These are phyloP conservation scores for Colletotrichum karsti DNA, from an alignment of 2,329 filamentous ascomycete genomes.

Conservation along the genomic window DNA sequence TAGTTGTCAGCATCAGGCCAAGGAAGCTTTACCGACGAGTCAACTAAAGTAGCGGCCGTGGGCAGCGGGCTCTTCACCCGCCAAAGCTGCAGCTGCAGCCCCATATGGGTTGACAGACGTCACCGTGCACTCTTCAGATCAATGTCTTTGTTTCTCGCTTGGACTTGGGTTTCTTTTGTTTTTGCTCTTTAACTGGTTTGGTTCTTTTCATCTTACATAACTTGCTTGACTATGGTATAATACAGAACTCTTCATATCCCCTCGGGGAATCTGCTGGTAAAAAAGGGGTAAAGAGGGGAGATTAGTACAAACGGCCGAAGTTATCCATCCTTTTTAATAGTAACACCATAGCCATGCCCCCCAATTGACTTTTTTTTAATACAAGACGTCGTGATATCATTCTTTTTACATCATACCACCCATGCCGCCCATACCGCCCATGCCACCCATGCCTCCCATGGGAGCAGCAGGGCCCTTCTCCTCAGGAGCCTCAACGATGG, in stretches of 20 bases:
- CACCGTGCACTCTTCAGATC: constrained; percentile 7
- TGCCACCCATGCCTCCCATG: constrained; percentile 76
- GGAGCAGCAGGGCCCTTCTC: constrained; percentile 73
- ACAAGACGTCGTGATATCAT: constrained; percentile 30
- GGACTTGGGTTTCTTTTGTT: background rate
- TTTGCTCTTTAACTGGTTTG: constrained; percentile 18
- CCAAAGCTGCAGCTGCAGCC: background rate
- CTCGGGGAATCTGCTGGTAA: constrained; percentile 25
- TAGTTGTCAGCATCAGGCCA: background rate
- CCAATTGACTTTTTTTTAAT: constrained; percentile 38
- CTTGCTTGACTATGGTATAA: constrained; percentile 31
- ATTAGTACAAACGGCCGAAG: constrained; percentile 40
- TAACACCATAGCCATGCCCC: constrained; percentile 62
- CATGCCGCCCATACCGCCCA: constrained; percentile 70
- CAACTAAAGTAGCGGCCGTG: constrained; percentile 10
- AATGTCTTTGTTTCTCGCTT: background rate
- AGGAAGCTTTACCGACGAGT: background rate
- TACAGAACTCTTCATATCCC: constrained; percentile 29
- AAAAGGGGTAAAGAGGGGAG: constrained; percentile 25
- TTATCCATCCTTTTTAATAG: constrained; percentile 44
- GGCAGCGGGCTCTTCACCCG: background rate
- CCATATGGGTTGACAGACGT: background rate
- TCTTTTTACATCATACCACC: constrained; percentile 68
- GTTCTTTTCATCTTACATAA: constrained; percentile 29
- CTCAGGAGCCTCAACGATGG: constrained; percentile 94